phyloP scores from a whole-genome alignment of 306 rosid genomes.

The Lathyrus sativus region DNA sequence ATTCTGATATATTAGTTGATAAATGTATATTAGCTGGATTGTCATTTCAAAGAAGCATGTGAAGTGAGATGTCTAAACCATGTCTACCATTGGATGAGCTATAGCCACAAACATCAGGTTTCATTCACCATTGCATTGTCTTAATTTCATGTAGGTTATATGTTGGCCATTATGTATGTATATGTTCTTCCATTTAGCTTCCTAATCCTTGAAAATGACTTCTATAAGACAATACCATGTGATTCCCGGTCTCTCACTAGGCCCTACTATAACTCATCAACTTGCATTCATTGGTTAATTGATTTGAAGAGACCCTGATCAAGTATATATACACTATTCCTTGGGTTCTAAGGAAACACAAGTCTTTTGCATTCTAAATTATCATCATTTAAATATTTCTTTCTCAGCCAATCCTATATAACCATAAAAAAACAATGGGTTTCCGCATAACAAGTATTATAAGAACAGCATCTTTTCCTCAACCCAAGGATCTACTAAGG shows the following conservation, averaged over 20 bases:
- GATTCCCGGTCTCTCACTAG: constrained; percentile 9
- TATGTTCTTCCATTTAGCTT: background rate
- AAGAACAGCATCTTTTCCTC: constrained; percentile 6
- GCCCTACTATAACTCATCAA: constrained; percentile 9
- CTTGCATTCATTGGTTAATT: background rate
- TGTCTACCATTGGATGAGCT: too few species aligned
- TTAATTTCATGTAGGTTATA: constrained; percentile 11
- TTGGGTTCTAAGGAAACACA: background rate
- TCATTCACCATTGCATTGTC: constrained; percentile 11
- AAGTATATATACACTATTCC: background rate
- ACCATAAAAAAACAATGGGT: constrained; percentile 12
- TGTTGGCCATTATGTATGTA: background rate
- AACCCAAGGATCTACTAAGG: constrained; percentile 4
- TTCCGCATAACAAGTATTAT: constrained; percentile 15
- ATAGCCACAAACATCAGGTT: background rate
- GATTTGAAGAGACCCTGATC: background rate
- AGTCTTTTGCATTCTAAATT: constrained; percentile 1
- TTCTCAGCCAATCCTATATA: too few species aligned
- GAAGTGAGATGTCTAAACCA: too few species aligned
- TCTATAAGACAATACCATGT: constrained; percentile 37
- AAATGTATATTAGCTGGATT: background rate
- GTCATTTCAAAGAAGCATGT: too few species aligned
- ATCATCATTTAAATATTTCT: too few species aligned
- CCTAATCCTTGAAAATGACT: constrained; percentile 12
- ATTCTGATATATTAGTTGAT: background rate